Evolutionary conservation across 805 yeast genomes (phyloP), one percentile per base, ranked within the genome.

Genomic region (Sugiyamaella boreocaroliniensis): DNA sequence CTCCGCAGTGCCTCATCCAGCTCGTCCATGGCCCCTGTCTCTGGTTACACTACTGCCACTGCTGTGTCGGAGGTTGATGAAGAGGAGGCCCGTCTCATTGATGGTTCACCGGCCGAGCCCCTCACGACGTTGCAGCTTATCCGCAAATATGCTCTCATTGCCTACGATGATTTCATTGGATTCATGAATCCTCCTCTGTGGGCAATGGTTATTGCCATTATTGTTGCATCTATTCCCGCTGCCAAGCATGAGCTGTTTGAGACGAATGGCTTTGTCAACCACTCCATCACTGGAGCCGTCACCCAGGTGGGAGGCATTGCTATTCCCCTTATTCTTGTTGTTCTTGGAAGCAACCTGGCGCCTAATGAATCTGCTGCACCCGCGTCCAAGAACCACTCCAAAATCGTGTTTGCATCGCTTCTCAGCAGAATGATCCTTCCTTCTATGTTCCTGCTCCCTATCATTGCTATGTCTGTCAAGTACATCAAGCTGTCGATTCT

Each of bases 111-210:
- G 22, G 34, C 22, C 16, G 43, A 41, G 20, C 18, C 26, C 16
- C 11, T 34, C 12, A 29, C 48, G 26, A 16, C 32, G 1, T 18
- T n/a, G 14, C n/a, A 16, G 41, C 32, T 14, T 2, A 22, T 29
- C n/a, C 18, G 40, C 10, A 29, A 45, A 16, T 45, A 45, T 19
- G 15, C 14, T 15, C 10, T 9, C 20, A 20, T 45, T 11, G 48
- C 11, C 20, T 45, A 45, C 22, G 14, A 11, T 11, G 41, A 45
- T 15, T 50, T 61, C 19, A 32, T 61, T 51, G 34, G 45, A 16
- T 56, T 77, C 63, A 81, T 82, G 86, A 81, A 81, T 63, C 84
- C 85, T 2, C 86, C 86, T 5, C 69, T 81, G 53, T 81, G 81
- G 71, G 75, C 86, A 29, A 81, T 81, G 85, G 63, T 79, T 6